A percentile compares a stretch with the other conserved stretches of the same genome.
Conservation (phyloP, 225 moss, liverwort and hornwort species). For the Neckera pumila region DNA sequence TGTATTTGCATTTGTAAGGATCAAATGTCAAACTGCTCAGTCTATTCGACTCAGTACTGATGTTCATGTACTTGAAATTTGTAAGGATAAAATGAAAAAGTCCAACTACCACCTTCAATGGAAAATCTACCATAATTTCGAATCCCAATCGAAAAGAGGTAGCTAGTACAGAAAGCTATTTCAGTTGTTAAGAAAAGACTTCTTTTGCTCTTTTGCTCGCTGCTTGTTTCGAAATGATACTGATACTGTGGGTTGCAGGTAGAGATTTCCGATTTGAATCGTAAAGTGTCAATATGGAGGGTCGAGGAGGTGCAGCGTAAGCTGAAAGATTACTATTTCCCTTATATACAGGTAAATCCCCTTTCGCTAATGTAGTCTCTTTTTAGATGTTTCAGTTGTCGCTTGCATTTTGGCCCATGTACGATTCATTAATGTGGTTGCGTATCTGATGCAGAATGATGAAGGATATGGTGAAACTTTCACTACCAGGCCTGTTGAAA, state of each 20-base stretch:
- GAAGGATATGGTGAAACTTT: constrained; percentile 10
- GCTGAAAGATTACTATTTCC: constrained; percentile 34
- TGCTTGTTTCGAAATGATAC: neutral
- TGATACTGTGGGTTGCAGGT: neutral
- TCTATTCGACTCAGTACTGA: neutral
- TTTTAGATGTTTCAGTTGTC: neutral
- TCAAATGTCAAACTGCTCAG: neutral
- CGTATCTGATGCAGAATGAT: constrained; percentile 20
- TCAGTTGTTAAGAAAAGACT: neutral
- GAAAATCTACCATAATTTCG: neutral
- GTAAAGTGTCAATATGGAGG: constrained; percentile 13
- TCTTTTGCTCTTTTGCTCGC: neutral
- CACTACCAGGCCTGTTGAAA: constrained; percentile 26
- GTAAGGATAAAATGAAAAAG: neutral
- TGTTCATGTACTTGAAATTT: neutral
- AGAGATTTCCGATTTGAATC: constrained; percentile 23
- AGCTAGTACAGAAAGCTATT: neutral
- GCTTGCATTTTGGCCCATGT: neutral
- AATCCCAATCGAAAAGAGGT: neutral
- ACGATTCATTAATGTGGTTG: neutral
- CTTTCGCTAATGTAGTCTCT: neutral
- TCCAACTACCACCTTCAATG: neutral
- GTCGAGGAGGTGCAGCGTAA: constrained; percentile 40
- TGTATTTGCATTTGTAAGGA: neutral
- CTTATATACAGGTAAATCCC: constrained; percentile 14